These are phyloP conservation scores for Penicillium psychrofluorescens DNA, from an alignment of 495 filamentous ascomycete genomes.

Conservation along the genomic window DNA sequence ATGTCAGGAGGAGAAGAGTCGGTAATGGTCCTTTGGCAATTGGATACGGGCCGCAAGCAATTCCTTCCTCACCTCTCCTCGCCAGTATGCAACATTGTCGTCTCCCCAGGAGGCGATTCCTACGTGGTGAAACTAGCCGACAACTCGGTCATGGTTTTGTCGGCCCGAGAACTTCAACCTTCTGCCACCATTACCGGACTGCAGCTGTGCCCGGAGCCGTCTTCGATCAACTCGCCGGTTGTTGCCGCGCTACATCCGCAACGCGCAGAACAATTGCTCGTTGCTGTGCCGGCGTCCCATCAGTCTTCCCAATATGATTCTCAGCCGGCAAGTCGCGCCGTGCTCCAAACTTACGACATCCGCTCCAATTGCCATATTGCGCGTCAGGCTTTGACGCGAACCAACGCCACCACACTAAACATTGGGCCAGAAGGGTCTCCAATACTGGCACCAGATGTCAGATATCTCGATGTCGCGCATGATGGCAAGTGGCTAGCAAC, in stretches of 20 bases:
- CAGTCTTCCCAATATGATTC: conserved; percentile 23
- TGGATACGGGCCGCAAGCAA: conserved; percentile 74
- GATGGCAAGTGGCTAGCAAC: conserved; percentile 90
- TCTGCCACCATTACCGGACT: conserved; percentile 76
- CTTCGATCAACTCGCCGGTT: conserved; percentile 15
- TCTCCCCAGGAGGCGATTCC: conserved; percentile 69
- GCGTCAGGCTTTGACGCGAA: conserved; percentile 81
- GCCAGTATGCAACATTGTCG: conserved; percentile 70
- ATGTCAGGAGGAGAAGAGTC: conserved; percentile 89
- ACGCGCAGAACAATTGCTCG: conserved; percentile 49
- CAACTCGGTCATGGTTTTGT: conserved; percentile 82
- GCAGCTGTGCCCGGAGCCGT: conserved; percentile 43
- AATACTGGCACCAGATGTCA: conserved; percentile 68
- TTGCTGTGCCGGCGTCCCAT: conserved; percentile 50
- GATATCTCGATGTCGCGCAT: conserved; percentile 59
- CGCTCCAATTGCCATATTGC: conserved; percentile 62
- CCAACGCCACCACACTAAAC: conserved; percentile 75
- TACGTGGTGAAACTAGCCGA: conserved; percentile 83
- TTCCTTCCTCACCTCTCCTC: conserved; percentile 83
- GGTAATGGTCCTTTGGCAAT: conserved; percentile 90
- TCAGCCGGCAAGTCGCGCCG: conserved; percentile 36
- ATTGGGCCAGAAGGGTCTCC: conserved; percentile 58
- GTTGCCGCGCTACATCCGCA: conserved; percentile 44
- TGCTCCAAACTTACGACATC: conserved; percentile 79
- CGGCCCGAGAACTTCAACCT: conserved; percentile 77